phyloP scores from a whole-genome alignment of 164 flowering plant species.

The Euptelea pleiosperma region DNA sequence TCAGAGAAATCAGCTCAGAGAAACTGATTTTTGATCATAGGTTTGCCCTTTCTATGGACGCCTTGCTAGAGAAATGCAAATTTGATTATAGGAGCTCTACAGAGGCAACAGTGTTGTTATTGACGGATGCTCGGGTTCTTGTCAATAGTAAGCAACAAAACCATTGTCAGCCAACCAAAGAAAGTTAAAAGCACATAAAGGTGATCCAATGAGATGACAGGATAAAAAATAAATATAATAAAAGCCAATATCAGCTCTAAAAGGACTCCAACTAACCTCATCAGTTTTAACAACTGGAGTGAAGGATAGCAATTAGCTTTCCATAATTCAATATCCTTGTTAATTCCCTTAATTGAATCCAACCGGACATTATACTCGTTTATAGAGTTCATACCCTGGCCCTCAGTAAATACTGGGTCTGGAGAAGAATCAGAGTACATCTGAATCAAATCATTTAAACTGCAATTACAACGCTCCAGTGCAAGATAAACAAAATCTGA shows the following conservation, averaged over 20 bases:
- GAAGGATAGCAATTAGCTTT: conserved; percentile 63
- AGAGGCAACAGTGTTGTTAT: too few species aligned
- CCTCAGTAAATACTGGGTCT: conserved; percentile 1
- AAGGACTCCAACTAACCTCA: conserved; percentile 48
- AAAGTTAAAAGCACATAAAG: too few species aligned
- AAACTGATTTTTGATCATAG: background rate
- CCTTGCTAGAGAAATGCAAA: background rate
- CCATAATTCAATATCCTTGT: conserved; percentile 46
- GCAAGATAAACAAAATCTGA: conserved; percentile 81
- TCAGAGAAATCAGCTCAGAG: too few species aligned
- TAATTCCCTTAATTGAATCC: conserved; percentile 16
- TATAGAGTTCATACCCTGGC: conserved; percentile 10
- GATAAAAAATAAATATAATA: background rate
- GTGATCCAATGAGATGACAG: too few species aligned
- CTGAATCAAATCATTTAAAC: conserved; percentile 58
- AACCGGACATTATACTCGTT: conserved; percentile 26
- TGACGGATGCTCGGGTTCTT: background rate
- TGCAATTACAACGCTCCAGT: conserved; percentile 84
- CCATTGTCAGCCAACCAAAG: background rate
- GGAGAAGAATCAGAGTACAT: conserved; percentile 24
- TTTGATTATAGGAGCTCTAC: too few species aligned
- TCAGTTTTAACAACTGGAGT: conserved; percentile 44
- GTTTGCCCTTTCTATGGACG: background rate
- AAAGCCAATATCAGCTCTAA: background rate
- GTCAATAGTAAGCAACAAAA: background rate